Conservation (phyloP, 2,329 filamentous ascomycete genomes). For the Sordariomycetes sp. region DNA sequence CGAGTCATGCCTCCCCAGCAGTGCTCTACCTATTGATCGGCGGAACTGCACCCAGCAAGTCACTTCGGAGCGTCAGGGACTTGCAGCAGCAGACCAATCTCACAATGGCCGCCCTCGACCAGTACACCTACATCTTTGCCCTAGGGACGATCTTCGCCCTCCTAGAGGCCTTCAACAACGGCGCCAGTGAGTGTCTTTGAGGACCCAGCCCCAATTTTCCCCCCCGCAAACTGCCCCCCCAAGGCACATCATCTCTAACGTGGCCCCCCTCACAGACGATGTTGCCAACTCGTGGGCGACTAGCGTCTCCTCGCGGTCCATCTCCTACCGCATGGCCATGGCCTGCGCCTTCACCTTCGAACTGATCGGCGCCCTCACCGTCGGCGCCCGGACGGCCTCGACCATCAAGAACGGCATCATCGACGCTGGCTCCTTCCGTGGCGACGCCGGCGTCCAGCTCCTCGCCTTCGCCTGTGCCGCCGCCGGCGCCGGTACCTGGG, state of each 20-base stretch:
- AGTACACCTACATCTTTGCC: slow-evolving; percentile 61
- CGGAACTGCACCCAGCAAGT: background rate
- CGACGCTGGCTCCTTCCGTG: slow-evolving; percentile 40
- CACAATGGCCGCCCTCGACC: slow-evolving; percentile 37
- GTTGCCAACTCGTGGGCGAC: slow-evolving; percentile 77
- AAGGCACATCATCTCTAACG: too few relatives aligned
- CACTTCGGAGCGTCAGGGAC: background rate
- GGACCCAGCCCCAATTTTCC: too few relatives aligned
- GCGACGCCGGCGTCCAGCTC: slow-evolving; percentile 53
- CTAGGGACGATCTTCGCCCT: slow-evolving; percentile 66
- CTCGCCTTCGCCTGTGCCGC: slow-evolving; percentile 53
- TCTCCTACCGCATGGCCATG: slow-evolving; percentile 59
- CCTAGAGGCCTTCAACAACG: slow-evolving; percentile 68
- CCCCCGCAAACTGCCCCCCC: too few relatives aligned
- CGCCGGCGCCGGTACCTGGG: slow-evolving; percentile 55
- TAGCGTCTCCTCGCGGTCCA: slow-evolving; percentile 65
- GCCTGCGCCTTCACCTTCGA: slow-evolving; percentile 54
- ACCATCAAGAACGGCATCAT: slow-evolving; percentile 75
- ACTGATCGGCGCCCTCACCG: slow-evolving; percentile 51
- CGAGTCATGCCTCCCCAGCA: too few relatives aligned
- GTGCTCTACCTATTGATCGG: background rate
- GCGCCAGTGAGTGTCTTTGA: slow-evolving; percentile 64
- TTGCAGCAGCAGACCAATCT: background rate
- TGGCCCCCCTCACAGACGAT: slow-evolving; percentile 44
- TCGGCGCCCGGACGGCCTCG: slow-evolving; percentile 56